phyloP scores from a whole-genome alignment of 1,139 yeast species.

The Dujonia santamariae region DNA sequence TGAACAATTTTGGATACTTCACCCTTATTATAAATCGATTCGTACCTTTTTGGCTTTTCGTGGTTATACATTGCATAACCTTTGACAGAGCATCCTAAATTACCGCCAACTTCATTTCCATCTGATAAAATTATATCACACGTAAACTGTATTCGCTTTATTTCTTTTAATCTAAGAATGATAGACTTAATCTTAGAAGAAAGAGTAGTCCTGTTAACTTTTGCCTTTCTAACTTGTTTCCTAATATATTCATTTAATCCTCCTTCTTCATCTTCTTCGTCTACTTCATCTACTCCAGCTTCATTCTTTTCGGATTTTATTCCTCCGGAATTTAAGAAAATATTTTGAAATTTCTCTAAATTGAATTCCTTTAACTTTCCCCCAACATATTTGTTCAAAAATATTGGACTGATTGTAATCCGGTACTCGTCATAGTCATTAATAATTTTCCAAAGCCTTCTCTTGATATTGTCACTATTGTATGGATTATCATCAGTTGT shows the following conservation, averaged over 20 bases:
- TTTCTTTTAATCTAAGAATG: slow-evolving; percentile 56
- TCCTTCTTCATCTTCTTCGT: slow-evolving; percentile 7
- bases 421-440: slow-evolving; percentile 54
- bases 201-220: slow-evolving; percentile 33
- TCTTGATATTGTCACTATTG: slow-evolving; percentile 21
- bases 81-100: slow-evolving; percentile 59
- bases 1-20: slow-evolving; percentile 54
- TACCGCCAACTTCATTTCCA: slow-evolving; percentile 27
- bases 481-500: slow-evolving; percentile 42
- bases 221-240: slow-evolving; percentile 6
- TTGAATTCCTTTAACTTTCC: slow-evolving; percentile 37
- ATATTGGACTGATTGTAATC: slow-evolving; percentile 62
- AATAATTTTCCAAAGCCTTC: slow-evolving; percentile 53
- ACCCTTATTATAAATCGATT: slow-evolving; percentile 47
- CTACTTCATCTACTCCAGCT: not conserved
- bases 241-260: slow-evolving; percentile 8
- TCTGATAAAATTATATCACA: slow-evolving; percentile 51
- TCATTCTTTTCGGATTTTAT: slow-evolving; percentile 1
- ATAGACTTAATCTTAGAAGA: slow-evolving; percentile 44
- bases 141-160: slow-evolving; percentile 60
- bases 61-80: slow-evolving; percentile 67
- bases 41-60: slow-evolving; percentile 42
- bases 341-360: slow-evolving; percentile 52
- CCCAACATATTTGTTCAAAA: slow-evolving; percentile 35
- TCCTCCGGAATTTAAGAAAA: slow-evolving; percentile 34